Base-by-base conservation (phyloP, 148 eudicot genomes). In the Cornus florida region DNA sequence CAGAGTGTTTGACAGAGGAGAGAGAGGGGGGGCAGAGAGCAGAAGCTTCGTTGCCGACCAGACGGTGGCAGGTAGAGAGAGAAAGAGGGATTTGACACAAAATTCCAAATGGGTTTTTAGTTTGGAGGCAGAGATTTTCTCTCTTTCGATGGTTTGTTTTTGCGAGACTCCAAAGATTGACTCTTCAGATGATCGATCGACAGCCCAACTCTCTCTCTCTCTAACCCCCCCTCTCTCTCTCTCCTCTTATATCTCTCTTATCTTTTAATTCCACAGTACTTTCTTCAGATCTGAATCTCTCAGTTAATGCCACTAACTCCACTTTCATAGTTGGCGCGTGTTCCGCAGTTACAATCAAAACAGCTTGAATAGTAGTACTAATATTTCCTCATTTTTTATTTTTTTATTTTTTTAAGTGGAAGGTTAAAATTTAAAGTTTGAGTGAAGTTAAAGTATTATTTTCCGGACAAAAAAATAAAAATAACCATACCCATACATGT, bases 1-100 rank as follows among this genome's bases (percentile, higher is more conserved):
- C 71, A 76, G 71, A 16, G 22, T 3, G 66, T 62, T 20, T 57
- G 62, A 57, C 19, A 62, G 23, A 62, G 6, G 38, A 62, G 8
- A 17, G 22, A 62, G 23, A 62, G 35, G 39, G 39, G 41, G 7
- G 33, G 16, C 60, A 43, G 62, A 43, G 24, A n/a, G 43, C 77
- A 14, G 32, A 71, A 41, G 74, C 46, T 23, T 64, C 59, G 39
- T 76, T 76, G 79, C 79, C 79, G 72, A 76, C 79, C 79, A 67
- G 79, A 67, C 72, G 46, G 79, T 66, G 71, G 33, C 70, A 66
- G 59, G 35, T 4, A 62, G 66, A 62, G 69, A 62, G 4, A 39
- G 69, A 38, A 69, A 39, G 70, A 60, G 69, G 38, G 77, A n/a
- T 39, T 24, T 9, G 14, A 14, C 20, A 65, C 23, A 75, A 41